Evolutionary conservation across 176 grass and related monocot genomes (phyloP).

Genomic region (Oryza meyeriana): DNA sequence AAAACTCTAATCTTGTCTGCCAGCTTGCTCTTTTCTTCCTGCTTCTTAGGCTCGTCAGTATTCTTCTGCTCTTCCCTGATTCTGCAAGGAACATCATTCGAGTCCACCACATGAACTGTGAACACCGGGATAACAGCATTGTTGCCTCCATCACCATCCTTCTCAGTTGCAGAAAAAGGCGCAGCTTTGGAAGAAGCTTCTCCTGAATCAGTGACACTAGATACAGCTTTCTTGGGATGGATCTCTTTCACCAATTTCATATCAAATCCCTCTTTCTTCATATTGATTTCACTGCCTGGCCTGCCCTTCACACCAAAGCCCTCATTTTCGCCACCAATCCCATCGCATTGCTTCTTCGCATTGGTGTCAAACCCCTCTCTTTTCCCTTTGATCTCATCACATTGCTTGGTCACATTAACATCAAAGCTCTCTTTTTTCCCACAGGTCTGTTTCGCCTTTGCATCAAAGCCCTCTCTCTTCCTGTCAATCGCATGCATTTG

Average conservation of each 20-base stretch:
- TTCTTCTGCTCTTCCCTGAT: conserved; percentile 17
- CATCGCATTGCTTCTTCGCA: conserved; percentile 29
- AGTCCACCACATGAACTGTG: conserved; percentile 52
- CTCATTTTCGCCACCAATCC: conserved; percentile 16
- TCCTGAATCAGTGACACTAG: not conserved
- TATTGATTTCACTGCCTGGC: conserved; percentile 28
- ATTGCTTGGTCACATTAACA: conserved; percentile 35
- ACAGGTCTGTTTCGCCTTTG: conserved; percentile 30
- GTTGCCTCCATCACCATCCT: conserved; percentile 27
- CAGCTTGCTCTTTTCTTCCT: conserved; percentile 44
- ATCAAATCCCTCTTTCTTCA: conserved; percentile 23
- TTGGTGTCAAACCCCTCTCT: not conserved
- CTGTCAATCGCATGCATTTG: conserved; percentile 19
- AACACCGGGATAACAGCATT: conserved; percentile 52
- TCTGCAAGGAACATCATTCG: conserved; percentile 24
- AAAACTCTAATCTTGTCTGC: conserved; percentile 78
- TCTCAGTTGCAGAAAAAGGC: conserved; percentile 12
- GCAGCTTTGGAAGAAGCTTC: conserved; percentile 16
- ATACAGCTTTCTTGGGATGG: not conserved
- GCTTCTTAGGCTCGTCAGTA: conserved; percentile 22
- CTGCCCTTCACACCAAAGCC: not conserved
- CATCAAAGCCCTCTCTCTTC: conserved; percentile 47
- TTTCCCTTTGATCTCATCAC: conserved; percentile 26
- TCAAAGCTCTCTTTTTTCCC: conserved; percentile 39
- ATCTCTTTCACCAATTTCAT: conserved; percentile 24